These are phyloP conservation scores for Hebeloma cylindrosporum DNA, from an alignment of 768 basidiomycete species.

Conservation along the genomic window DNA sequence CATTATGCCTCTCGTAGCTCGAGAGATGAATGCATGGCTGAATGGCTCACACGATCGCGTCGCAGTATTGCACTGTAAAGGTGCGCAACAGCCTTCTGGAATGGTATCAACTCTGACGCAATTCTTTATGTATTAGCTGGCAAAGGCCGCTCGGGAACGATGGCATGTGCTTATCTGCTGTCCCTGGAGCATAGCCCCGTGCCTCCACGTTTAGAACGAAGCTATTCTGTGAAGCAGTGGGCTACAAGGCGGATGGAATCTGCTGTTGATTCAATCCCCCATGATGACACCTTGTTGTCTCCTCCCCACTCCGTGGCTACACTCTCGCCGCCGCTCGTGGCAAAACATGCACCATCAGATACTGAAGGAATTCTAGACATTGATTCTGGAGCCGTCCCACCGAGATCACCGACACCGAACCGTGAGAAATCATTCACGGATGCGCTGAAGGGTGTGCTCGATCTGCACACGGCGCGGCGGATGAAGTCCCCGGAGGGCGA, in stretches of 20 bases:
- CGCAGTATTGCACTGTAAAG: slow-evolving; percentile 87
- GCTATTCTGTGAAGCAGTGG: slow-evolving; percentile 47
- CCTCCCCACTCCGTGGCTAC: slow-evolving; percentile 2
- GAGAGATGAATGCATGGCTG: slow-evolving; percentile 77
- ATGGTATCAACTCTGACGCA: background rate
- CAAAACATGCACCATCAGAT: slow-evolving; percentile 8
- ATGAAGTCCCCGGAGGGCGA: slow-evolving; percentile 51
- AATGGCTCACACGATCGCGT: slow-evolving; percentile 63
- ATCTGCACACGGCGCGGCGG: slow-evolving; percentile 66
- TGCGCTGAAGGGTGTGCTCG: slow-evolving; percentile 56
- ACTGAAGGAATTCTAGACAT: slow-evolving; percentile 17
- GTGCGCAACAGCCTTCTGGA: slow-evolving; percentile 31
- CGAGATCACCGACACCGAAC: slow-evolving; percentile 11
- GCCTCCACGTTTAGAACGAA: slow-evolving; percentile 48
- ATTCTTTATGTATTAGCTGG: slow-evolving; percentile 52
- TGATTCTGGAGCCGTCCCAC: slow-evolving; percentile 12
- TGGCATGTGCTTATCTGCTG: slow-evolving; percentile 82
- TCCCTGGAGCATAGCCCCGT: slow-evolving; percentile 49
- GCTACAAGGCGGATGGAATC: slow-evolving; percentile 47
- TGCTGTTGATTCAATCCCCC: slow-evolving; percentile 48
- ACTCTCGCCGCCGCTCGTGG: background rate
- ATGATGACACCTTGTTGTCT: slow-evolving; percentile 27
- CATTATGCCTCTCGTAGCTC: slow-evolving; percentile 66
- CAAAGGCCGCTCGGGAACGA: slow-evolving; percentile 83
- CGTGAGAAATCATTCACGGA: slow-evolving; percentile 35